phyloP scores from a whole-genome alignment of 176 grass and related monocot species.

The Thinopyrum elongatum region DNA sequence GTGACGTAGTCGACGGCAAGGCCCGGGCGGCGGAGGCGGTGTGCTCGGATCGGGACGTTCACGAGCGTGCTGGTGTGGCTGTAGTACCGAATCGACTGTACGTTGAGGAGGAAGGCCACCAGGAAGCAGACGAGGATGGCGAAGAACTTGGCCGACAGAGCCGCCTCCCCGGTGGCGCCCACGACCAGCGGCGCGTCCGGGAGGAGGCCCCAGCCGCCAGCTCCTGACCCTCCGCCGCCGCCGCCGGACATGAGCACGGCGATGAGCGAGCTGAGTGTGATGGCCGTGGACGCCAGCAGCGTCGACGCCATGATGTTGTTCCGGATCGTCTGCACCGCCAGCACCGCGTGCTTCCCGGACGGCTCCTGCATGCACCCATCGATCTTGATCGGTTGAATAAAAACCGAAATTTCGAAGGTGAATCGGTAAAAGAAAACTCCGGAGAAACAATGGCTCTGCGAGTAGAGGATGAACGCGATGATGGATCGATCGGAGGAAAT shows the following conservation, averaged over 20 bases:
- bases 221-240: background rate
- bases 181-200: constrained; percentile 50
- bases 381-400: background rate
- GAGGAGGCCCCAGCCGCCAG: background rate
- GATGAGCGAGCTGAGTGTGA: constrained; percentile 76
- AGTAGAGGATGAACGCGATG: background rate
- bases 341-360: constrained; percentile 57
- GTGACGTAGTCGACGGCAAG: constrained; percentile 48
- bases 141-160: constrained; percentile 64
- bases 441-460: background rate
- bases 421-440: background rate
- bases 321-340: constrained; percentile 83
- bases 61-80: constrained; percentile 70
- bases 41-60: constrained; percentile 45
- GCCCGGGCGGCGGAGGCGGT: constrained; percentile 11
- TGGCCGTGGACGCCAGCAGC: constrained; percentile 70
- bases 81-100: constrained; percentile 87
- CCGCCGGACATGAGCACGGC: constrained; percentile 58
- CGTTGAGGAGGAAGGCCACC: constrained; percentile 75
- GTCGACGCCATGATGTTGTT: constrained; percentile 98
- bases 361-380: constrained; percentile 44
- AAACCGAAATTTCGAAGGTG: background rate
- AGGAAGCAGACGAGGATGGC: constrained; percentile 78
- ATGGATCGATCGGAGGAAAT: background rate
- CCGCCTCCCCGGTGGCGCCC: background rate